Percentiles rank a stretch among this genome's conserved stretches.
Evolutionary conservation across 768 basidiomycete species (phyloP).

Genomic region (Termitomyces sp.): DNA sequence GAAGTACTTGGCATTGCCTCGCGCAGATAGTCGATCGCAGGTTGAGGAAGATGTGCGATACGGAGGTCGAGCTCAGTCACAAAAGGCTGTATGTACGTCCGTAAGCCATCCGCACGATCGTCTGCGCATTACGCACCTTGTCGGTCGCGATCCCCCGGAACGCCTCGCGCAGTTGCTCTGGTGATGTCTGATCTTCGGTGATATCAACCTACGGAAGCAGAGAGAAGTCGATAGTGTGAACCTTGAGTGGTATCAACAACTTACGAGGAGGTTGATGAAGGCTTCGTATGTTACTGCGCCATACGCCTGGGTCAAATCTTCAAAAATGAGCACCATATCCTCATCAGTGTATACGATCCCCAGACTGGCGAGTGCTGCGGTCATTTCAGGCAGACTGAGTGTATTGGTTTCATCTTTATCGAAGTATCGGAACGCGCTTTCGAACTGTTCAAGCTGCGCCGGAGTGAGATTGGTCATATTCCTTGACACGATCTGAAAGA

Average conservation of each 20-base stretch:
- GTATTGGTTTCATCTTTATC: slow-evolving; percentile 92
- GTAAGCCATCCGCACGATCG: slow-evolving; percentile 5
- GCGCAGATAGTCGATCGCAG: slow-evolving; percentile 75
- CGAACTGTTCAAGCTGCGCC: slow-evolving; percentile 93
- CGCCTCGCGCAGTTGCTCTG: slow-evolving; percentile 86
- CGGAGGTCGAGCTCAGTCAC: slow-evolving; percentile 92
- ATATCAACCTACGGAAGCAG: slow-evolving; percentile 70
- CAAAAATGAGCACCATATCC: slow-evolving; percentile 80
- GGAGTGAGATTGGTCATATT: slow-evolving; percentile 94
- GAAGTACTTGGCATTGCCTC: slow-evolving; percentile 66
- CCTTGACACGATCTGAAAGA: slow-evolving; percentile 78
- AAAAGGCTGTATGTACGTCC: slow-evolving; percentile 62
- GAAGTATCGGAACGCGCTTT: slow-evolving; percentile 96
- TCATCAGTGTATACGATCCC: slow-evolving; percentile 93
- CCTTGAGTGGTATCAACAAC: slow-evolving; percentile 13
- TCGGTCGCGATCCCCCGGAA: slow-evolving; percentile 89
- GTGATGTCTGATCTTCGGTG: slow-evolving; percentile 91
- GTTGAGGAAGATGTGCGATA: slow-evolving; percentile 70
- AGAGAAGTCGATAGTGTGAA: background rate
- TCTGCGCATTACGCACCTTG: slow-evolving; percentile 50
- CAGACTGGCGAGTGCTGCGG: slow-evolving; percentile 90
- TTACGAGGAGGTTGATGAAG: slow-evolving; percentile 87
- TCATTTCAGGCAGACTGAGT: slow-evolving; percentile 77
- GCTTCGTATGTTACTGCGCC: slow-evolving; percentile 91
- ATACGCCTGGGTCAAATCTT: slow-evolving; percentile 72